Base-by-base conservation (phyloP, 1,284 basidiomycete species). In the Mycena citricolor region DNA sequence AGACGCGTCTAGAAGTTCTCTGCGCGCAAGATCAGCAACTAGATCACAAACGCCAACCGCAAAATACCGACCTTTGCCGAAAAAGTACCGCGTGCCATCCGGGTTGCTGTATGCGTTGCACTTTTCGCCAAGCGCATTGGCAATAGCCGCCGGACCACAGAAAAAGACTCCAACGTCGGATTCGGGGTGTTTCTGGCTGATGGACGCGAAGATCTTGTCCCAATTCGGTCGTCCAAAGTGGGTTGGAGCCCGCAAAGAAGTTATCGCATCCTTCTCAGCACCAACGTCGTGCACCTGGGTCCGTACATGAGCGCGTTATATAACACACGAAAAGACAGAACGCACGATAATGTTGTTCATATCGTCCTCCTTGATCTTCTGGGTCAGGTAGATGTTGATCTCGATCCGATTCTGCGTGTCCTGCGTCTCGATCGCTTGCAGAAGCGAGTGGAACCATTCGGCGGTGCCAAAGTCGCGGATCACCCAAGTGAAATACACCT, bases 221-320 rank as follows among this genome's bases (percentile, higher is more conserved):
- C 92, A 94, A 64, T 94, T 92, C 14, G 91, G 91, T 43, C 92
- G 70, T 19, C 91, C 92, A 61, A 88, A 95, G 68, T 94, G 91
- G 12, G 92, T 95, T 0, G 92, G 92, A 0, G 91, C 84, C 24
- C 89, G 77, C 7, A 94, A 71, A 1, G 80, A 78, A 11, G 90
- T 93, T 62, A 95, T 86, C 5, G 90, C 85, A 58, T 94, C 92
- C 64, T 83, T 86, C 53, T 93, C 87, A 10, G 86, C 87, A 42
- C 92, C 91, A 35, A 94, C 89, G 55, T 94, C 90, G 58, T 90
- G 86, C 6, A 87, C 76, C 78, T 81, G 49, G 86, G 24, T 30
- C 11, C 31, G 22, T 24, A n/a, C 39, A 29, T 44, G 10, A 16
- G 33, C 44, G 19, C 6, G 26, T n/a, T 34, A 66, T 76, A 51